Conservation (phyloP, 129 eudicot species). For the Apium graveolens region DNA sequence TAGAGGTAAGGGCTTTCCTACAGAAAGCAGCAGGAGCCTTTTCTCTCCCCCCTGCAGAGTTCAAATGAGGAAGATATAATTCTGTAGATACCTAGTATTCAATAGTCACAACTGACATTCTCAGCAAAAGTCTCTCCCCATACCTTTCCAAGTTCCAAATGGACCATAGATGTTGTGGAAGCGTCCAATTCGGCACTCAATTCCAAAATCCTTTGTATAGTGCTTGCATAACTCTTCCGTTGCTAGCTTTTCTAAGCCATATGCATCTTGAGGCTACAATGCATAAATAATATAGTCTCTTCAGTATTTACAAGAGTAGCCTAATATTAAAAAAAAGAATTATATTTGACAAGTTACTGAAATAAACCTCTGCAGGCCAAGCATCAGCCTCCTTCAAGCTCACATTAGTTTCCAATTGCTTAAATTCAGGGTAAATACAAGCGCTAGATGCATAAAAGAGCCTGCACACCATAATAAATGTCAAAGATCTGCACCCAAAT, state of each 20-base stretch:
- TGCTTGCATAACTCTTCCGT: slow-evolving; percentile 95
- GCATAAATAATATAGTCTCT: background rate
- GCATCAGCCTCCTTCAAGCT: slow-evolving; percentile 98
- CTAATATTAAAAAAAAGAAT: background rate
- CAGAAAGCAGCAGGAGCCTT: slow-evolving; percentile 99
- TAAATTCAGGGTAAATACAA: slow-evolving; percentile 95
- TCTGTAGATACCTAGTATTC: background rate
- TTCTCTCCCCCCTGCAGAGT: slow-evolving; percentile 78
- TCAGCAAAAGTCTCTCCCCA: background rate
- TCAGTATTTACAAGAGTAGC: background rate
- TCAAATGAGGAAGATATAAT: background rate
- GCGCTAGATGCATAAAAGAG: slow-evolving; percentile 98
- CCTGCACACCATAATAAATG: slow-evolving; percentile 31
- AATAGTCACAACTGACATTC: background rate
- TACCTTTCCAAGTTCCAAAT: slow-evolving; percentile 99
- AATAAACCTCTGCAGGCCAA: slow-evolving; percentile 95
- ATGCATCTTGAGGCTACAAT: slow-evolving; percentile 98
- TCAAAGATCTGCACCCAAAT: slow-evolving; percentile 7
- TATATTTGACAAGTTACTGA: slow-evolving; percentile 2
- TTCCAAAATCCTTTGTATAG: slow-evolving; percentile 94
- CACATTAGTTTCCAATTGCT: slow-evolving; percentile 95
- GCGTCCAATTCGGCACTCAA: slow-evolving; percentile 93
- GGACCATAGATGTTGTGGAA: slow-evolving; percentile 97
- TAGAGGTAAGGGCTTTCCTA: slow-evolving; percentile 71
- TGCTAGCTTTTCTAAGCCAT: slow-evolving; percentile 92